A percentile compares a stretch with the other conserved stretches of the same genome.
These are phyloP conservation scores for Colletotrichum gigasporum DNA, from an alignment of 2,329 filamentous ascomycete species.

Conservation along the genomic window DNA sequence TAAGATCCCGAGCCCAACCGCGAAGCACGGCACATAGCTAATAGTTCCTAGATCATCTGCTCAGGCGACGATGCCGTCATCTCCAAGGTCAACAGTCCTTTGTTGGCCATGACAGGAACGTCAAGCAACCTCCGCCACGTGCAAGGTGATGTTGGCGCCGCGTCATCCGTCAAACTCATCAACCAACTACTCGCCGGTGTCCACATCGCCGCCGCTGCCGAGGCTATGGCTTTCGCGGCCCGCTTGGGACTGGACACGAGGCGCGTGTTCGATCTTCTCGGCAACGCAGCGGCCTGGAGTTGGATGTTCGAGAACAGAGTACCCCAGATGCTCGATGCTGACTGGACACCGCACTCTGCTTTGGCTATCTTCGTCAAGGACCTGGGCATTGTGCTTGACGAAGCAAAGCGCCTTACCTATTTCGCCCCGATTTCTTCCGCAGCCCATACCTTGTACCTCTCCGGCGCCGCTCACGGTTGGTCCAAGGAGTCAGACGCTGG, in stretches of 20 bases:
- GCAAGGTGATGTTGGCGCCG: conserved; percentile 59
- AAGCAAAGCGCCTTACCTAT: conserved; percentile 40
- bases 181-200: conserved; percentile 67
- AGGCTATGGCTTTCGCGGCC: conserved; percentile 66
- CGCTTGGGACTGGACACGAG: conserved; percentile 61
- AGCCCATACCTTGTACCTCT: conserved; percentile 43
- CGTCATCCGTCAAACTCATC: conserved; percentile 66
- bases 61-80: conserved; percentile 39
- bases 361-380: conserved; percentile 47
- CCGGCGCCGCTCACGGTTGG: conserved; percentile 42
- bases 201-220: conserved; percentile 64
- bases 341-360: conserved; percentile 46
- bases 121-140: conserved; percentile 53
- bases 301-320: conserved; percentile 48
- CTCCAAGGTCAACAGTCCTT: conserved; percentile 35
- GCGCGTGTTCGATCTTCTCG: conserved; percentile 57
- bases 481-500: conserved; percentile 46
- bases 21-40: background rate
- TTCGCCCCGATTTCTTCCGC: conserved; percentile 41
- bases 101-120: conserved; percentile 44
- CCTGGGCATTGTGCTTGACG: conserved; percentile 43
- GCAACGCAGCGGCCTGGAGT: conserved; percentile 46
- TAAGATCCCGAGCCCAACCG: conserved; percentile 22
- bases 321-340: conserved; percentile 45
- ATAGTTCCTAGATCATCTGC: conserved; percentile 41